These are phyloP conservation scores for Meredithiella fracta DNA, from an alignment of 2,329 filamentous ascomycete species.

Conservation along the genomic window DNA sequence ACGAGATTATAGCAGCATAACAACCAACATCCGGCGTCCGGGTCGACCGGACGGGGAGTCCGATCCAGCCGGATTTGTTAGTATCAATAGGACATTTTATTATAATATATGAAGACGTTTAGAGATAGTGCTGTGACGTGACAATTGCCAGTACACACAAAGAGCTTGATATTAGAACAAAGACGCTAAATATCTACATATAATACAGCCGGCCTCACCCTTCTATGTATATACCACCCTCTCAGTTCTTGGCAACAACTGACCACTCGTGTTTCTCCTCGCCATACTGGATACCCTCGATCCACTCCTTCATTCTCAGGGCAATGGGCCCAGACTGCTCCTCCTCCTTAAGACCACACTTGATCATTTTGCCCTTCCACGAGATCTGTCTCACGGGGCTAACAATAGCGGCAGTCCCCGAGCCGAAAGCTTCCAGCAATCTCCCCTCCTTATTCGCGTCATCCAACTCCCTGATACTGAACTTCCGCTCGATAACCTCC, in stretches of 20 bases:
- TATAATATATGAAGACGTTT: neutral
- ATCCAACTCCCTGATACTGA: constrained; percentile 72
- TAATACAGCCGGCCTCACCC: neutral
- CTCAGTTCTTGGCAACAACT: constrained; percentile 30
- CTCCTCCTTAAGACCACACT: constrained; percentile 64
- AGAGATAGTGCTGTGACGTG: neutral
- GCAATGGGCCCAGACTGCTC: constrained; percentile 83
- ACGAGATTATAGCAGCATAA: no score
- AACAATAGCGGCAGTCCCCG: constrained; percentile 88
- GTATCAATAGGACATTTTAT: neutral
- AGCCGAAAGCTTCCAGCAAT: constrained; percentile 81
- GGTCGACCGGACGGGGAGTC: constrained; percentile 6
- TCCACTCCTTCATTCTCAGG: constrained; percentile 84
- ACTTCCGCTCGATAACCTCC: constrained; percentile 76
- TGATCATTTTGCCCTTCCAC: constrained; percentile 67
- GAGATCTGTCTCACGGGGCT: constrained; percentile 77
- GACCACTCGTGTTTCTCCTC: constrained; percentile 90
- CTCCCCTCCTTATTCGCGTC: constrained; percentile 72
- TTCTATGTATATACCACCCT: no score
- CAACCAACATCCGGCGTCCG: no score
- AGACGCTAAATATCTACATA: neutral
- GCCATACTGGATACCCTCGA: constrained; percentile 87
- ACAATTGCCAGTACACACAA: no score
- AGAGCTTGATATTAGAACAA: no score
- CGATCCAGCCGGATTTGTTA: constrained; percentile 13